Conservation (phyloP, 2,329 filamentous ascomycete genomes). For the Neophaeococcomyces mojaviensis region DNA sequence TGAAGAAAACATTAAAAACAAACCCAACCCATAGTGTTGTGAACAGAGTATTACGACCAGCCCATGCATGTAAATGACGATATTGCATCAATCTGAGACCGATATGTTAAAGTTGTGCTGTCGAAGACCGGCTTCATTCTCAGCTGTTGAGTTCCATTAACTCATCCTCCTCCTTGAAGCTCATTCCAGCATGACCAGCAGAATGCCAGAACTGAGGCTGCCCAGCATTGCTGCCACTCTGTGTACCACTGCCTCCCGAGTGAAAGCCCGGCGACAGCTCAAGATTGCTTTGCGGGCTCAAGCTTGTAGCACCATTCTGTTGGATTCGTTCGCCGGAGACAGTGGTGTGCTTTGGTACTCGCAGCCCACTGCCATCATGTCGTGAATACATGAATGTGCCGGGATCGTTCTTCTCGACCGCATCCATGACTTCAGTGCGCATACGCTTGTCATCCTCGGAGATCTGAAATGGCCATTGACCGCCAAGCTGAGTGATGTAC, state of each 20-base stretch:
- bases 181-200: conserved; percentile 50
- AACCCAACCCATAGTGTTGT: neutral
- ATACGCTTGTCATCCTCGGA: conserved; percentile 92
- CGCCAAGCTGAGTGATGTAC: conserved; percentile 63
- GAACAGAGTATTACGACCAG: neutral
- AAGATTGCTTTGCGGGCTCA: conserved; percentile 52
- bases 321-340: conserved; percentile 71
- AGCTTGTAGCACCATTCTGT: conserved; percentile 28
- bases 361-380: conserved; percentile 71
- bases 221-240: conserved; percentile 33
- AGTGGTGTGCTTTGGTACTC: conserved; percentile 90
- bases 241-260: conserved; percentile 61
- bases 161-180: conserved; percentile 93
- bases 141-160: conserved; percentile 57
- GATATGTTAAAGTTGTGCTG: neutral
- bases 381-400: conserved; percentile 78
- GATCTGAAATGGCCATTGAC: conserved; percentile 69
- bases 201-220: conserved; percentile 49
- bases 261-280: conserved; percentile 63
- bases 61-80: neutral
- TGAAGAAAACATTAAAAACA: neutral
- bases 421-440: conserved; percentile 84
- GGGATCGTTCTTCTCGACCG: conserved; percentile 71
- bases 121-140: neutral
- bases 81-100: neutral